Percentiles rank a stretch among this genome's conserved stretches.
Evolutionary conservation across 2,329 filamentous ascomycete genomes (phyloP).

Genomic region (Fusarium pseudocircinatum): DNA sequence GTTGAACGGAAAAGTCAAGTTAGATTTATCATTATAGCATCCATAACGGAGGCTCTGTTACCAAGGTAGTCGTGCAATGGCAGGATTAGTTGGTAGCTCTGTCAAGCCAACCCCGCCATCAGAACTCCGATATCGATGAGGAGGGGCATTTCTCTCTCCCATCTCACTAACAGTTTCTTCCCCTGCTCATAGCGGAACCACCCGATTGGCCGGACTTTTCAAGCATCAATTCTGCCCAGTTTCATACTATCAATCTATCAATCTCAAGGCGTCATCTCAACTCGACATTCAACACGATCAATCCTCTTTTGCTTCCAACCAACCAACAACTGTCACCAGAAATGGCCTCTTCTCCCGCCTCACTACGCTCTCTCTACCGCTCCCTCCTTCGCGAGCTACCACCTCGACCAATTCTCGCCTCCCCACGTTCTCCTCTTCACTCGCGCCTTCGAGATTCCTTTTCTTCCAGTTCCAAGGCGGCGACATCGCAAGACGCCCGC

Average conservation of each 20-base stretch:
- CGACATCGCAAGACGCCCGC: constrained; percentile 45
- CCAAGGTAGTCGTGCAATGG: background rate
- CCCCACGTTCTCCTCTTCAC: constrained; percentile 64
- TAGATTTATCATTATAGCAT: background rate
- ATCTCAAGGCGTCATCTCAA: background rate
- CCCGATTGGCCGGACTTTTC: constrained; percentile 28
- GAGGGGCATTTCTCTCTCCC: constrained; percentile 30
- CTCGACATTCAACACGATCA: background rate
- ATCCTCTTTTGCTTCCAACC: background rate
- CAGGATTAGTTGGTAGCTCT: background rate
- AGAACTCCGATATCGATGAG: constrained; percentile 23
- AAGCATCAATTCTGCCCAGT: constrained; percentile 19
- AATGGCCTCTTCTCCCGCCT: constrained; percentile 55
- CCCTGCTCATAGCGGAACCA: constrained; percentile 5
- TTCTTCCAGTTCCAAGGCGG: constrained; percentile 63
- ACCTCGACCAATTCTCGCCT: constrained; percentile 66
- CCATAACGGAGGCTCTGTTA: background rate
- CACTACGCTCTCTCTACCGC: constrained; percentile 83
- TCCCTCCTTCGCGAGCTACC: constrained; percentile 90
- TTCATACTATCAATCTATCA: constrained; percentile 3
- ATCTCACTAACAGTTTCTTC: constrained; percentile 25
- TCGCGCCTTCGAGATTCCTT: constrained; percentile 47
- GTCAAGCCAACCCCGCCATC: constrained; percentile 26
- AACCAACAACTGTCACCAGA: background rate
- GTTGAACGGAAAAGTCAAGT: background rate